These are phyloP conservation scores for Exsudoporus frostii DNA, from an alignment of 768 basidiomycete genomes.

Conservation along the genomic window DNA sequence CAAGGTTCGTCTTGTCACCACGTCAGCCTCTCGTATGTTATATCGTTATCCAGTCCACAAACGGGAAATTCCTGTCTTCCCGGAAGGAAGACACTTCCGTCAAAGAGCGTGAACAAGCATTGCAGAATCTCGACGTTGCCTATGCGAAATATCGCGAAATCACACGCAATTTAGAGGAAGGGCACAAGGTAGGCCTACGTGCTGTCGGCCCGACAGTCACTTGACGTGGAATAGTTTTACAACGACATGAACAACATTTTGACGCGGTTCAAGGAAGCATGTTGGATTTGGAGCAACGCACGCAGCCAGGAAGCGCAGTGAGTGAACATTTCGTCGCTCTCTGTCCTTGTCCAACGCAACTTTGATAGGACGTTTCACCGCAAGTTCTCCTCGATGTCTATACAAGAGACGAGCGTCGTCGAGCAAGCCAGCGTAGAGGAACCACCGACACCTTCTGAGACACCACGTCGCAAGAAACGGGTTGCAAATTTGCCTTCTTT, in stretches of 20 bases:
- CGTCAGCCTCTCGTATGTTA: neutral
- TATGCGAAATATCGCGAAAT: conserved; percentile 89
- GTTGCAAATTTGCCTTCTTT: conserved; percentile 44
- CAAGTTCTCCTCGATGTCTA: conserved; percentile 28
- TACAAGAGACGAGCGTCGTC: conserved; percentile 26
- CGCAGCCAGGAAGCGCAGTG: conserved; percentile 77
- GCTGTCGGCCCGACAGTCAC: neutral
- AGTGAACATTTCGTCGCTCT: conserved; percentile 19
- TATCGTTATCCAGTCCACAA: conserved; percentile 46
- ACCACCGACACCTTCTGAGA: neutral
- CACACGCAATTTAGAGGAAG: conserved; percentile 80
- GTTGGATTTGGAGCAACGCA: conserved; percentile 68
- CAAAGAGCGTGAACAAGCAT: conserved; percentile 74
- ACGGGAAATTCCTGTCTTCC: conserved; percentile 71
- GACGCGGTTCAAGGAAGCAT: conserved; percentile 69
- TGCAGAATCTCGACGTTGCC: conserved; percentile 81
- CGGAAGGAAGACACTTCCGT: conserved; percentile 74
- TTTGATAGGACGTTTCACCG: conserved; percentile 18
- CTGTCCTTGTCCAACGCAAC: neutral
- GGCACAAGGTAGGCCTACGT: conserved; percentile 57
- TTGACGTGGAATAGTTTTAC: conserved; percentile 65
- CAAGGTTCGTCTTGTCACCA: conserved; percentile 47
- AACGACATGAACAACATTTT: conserved; percentile 77
- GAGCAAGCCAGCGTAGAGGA: neutral
- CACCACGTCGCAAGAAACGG: conserved; percentile 23